Percentiles rank a stretch among this genome's conserved stretches.
Evolutionary conservation across 345 rosid species (phyloP).

Genomic region (Heritiera fomes): DNA sequence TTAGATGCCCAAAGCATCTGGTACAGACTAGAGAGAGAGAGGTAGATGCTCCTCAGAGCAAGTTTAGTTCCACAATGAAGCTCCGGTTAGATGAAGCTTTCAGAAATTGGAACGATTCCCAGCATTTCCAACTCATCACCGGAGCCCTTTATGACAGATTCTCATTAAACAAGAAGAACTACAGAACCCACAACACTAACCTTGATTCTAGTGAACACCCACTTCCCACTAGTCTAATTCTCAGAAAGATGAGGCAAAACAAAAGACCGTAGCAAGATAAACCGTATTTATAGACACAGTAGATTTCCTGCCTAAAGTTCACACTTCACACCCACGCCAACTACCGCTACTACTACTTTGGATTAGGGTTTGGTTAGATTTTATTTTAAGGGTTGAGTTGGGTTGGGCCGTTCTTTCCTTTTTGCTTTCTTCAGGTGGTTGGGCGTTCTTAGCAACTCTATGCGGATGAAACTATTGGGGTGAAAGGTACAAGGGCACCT

Average conservation of each 20-base stretch:
- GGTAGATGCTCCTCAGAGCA: no score
- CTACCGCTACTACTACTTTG: neutral
- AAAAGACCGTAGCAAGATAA: no score
- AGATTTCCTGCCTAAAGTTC: neutral
- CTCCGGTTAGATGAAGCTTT: neutral
- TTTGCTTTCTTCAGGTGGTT: neutral
- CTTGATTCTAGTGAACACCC: no score
- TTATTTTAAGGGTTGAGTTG: neutral
- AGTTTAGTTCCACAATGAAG: slow-evolving; percentile 10
- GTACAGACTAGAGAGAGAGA: neutral
- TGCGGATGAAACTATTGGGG: no score
- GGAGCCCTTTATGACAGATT: neutral
- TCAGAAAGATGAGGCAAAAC: no score
- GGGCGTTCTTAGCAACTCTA: neutral
- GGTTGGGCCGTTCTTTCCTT: neutral
- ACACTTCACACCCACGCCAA: neutral
- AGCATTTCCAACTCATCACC: neutral
- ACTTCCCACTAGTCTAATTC: no score
- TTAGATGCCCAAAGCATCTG: neutral
- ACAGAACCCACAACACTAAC: neutral
- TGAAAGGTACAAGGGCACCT: no score
- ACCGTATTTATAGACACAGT: no score
- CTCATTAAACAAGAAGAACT: neutral
- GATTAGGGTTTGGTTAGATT: neutral
- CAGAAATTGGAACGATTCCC: slow-evolving; percentile 11